These are phyloP conservation scores for Venustampulla echinocandica DNA, from an alignment of 495 filamentous ascomycete species.

Conservation along the genomic window DNA sequence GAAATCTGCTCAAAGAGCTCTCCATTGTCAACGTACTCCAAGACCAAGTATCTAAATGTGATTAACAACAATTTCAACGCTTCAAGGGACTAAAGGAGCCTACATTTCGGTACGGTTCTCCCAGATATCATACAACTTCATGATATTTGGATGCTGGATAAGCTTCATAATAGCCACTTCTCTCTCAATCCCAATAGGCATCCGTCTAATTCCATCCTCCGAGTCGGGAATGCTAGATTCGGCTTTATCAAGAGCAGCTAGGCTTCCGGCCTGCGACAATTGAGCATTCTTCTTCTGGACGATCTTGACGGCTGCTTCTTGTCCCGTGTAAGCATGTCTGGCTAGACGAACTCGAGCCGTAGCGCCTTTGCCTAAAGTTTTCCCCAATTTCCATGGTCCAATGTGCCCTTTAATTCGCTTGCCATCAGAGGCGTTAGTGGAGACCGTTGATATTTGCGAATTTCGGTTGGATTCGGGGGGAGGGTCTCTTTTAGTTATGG, in stretches of 20 bases:
- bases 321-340: slow-evolving; percentile 61
- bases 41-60: slow-evolving; percentile 70
- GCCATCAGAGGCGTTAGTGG: slow-evolving; percentile 50
- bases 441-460: slow-evolving; percentile 64
- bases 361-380: slow-evolving; percentile 75
- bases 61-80: slow-evolving; percentile 22
- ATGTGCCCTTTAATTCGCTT: slow-evolving; percentile 64
- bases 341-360: slow-evolving; percentile 78
- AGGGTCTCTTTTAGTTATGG: slow-evolving; percentile 42
- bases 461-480: slow-evolving; percentile 49
- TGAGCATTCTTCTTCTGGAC: slow-evolving; percentile 68
- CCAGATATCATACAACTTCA: slow-evolving; percentile 90
- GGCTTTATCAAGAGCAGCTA: slow-evolving; percentile 58
- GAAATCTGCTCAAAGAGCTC: slow-evolving; percentile 83
- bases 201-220: slow-evolving; percentile 49
- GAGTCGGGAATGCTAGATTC: slow-evolving; percentile 35
- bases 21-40: slow-evolving; percentile 89
- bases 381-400: slow-evolving; percentile 86
- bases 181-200: slow-evolving; percentile 81
- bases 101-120: slow-evolving; percentile 91
- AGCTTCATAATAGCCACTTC: slow-evolving; percentile 89
- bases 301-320: slow-evolving; percentile 88
- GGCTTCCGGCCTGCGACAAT: slow-evolving; percentile 63
- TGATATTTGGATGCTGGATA: slow-evolving; percentile 86
- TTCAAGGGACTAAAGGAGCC: slow-evolving; percentile 28